A percentile compares a stretch with the other conserved stretches of the same genome.
Conservation (phyloP, 805 yeast species). For the Hagleromyces aurorensis region DNA sequence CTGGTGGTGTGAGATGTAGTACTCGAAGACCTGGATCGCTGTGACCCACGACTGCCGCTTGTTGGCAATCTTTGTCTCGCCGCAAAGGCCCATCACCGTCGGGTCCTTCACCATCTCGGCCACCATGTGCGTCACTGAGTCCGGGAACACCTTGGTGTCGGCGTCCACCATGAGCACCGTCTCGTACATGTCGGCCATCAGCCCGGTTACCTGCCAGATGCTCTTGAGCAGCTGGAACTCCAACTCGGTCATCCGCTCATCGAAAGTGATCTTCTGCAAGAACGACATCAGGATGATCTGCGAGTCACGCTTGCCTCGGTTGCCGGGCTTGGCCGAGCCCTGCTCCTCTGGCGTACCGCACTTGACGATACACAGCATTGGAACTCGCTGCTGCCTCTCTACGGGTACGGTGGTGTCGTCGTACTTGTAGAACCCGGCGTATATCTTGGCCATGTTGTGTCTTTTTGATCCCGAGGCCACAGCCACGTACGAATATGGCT, state of each 20-base stretch:
- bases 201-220: constrained; percentile 78
- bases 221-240: constrained; percentile 69
- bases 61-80: constrained; percentile 87
- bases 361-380: constrained; percentile 70
- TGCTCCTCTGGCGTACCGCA: constrained; percentile 84
- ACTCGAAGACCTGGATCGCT: constrained; percentile 88
- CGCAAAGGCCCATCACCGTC: constrained; percentile 84
- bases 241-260: constrained; percentile 89
- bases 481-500: constrained; percentile 84
- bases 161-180: constrained; percentile 89
- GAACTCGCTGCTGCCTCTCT: constrained; percentile 81
- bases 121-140: constrained; percentile 80
- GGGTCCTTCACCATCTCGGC: constrained; percentile 88
- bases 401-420: constrained; percentile 65
- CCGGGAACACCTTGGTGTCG: constrained; percentile 82
- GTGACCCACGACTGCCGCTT: constrained; percentile 83
- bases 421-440: constrained; percentile 88
- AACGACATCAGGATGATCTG: constrained; percentile 88
- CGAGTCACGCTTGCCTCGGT: constrained; percentile 94
- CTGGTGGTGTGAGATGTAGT: constrained; percentile 89
- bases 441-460: constrained; percentile 96
- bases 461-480: constrained; percentile 92
- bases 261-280: constrained; percentile 77
- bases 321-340: constrained; percentile 71
- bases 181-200: constrained; percentile 78